Evolutionary conservation across 768 basidiomycete species (phyloP), one percentile per base, ranked within the genome.

Genomic region (Hydnum rufescens): DNA sequence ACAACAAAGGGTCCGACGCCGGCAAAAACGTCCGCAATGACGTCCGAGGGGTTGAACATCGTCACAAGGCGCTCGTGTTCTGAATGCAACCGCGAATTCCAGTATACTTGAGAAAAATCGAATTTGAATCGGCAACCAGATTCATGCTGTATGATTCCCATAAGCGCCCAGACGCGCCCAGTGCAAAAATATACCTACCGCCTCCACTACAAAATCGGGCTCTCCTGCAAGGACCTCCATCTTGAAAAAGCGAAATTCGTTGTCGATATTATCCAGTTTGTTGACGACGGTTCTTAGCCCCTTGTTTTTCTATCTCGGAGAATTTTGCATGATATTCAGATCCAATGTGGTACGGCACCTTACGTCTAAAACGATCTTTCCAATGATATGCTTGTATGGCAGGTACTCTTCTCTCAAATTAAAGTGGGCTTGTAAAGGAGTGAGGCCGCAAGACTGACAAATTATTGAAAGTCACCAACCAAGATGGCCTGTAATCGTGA

Each of bases 221-320:
- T 92, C 82, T 1, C 95, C 95, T 0, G 93, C 95, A 36, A 99
- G 70, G 4, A 97, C 70, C 59, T 99, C 95, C 95, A 99, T 97
- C 59, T 83, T 73, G 64, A 99, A 99, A 57, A 90, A 82, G 19
- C 95, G 78, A 63, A 90, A 99, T 62, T 80, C 71, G 26, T 71
- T 77, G 60, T 89, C 77, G 51, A 96, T 96, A 34, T 66, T 76
- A 58, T 92, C 76, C 32, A 95, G 67, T 65, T 97, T 99, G 69
- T 99, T 96, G 36, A 99, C 90, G 2, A 97, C 89, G 0, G 93
- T 97, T 59, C 72, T 73, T 36, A 93, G 70, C 23, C 67, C 67
- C 22, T 73, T 73, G 62, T 89, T 90, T 85, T 99, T 97, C 90
- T 95, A 57, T 5, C 42, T 2, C 13, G 6, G 36, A 29, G 49